phyloP scores from a whole-genome alignment of 768 basidiomycete species.

The Boletus rubroflammeus region DNA sequence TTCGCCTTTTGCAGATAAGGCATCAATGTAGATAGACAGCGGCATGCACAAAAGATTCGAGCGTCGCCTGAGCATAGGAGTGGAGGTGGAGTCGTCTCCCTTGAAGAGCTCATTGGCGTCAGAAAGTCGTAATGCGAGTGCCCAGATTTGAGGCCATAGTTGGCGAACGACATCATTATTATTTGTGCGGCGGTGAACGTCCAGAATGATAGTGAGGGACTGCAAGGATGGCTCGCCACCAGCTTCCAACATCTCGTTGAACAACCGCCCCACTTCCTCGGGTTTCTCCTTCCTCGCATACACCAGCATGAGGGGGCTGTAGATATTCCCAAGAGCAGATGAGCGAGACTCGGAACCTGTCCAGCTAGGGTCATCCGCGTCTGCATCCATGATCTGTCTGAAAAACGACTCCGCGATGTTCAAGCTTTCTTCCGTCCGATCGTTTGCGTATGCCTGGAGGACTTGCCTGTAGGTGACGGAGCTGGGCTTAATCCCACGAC shows the following conservation, averaged over 20 bases:
- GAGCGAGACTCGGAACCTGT: constrained; percentile 36
- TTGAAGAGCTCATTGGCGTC: constrained; percentile 33
- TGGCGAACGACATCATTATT: constrained; percentile 52
- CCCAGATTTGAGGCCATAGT: constrained; percentile 68
- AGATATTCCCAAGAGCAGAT: constrained; percentile 51
- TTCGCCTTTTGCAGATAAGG: constrained; percentile 58
- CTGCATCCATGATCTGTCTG: constrained; percentile 41
- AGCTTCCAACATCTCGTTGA: constrained; percentile 47
- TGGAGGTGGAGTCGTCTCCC: constrained; percentile 8
- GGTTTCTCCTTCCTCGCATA: constrained; percentile 44
- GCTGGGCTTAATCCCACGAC: constrained; percentile 60
- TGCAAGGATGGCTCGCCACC: constrained; percentile 59
- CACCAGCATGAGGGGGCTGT: constrained; percentile 56
- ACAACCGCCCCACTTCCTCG: constrained; percentile 54
- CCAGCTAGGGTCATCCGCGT: constrained; percentile 38
- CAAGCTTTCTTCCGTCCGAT: constrained; percentile 47
- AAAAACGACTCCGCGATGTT: constrained; percentile 66
- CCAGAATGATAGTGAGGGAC: constrained; percentile 62
- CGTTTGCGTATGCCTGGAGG: constrained; percentile 55
- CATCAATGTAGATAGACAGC: constrained; percentile 78
- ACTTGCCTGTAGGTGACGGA: constrained; percentile 68
- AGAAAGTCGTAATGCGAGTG: constrained; percentile 48
- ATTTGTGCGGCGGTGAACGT: constrained; percentile 61
- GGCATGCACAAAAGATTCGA: constrained; percentile 70
- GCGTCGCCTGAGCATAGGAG: constrained; percentile 26